These are phyloP conservation scores for Adenanthera pavonina DNA, from an alignment of 306 rosid genomes.

Conservation along the genomic window DNA sequence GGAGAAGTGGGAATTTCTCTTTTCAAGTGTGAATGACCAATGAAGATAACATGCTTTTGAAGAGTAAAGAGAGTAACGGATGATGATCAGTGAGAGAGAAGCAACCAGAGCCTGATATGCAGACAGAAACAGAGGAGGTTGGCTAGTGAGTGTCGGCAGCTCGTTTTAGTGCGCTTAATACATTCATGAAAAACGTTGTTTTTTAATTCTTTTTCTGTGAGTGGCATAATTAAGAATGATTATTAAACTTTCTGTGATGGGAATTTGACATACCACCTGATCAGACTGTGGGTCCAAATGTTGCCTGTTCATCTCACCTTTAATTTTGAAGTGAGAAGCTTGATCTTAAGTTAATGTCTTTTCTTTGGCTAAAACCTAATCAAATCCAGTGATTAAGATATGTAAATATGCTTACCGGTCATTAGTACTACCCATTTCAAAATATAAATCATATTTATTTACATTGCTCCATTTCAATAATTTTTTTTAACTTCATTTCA, in stretches of 20 bases:
- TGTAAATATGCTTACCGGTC: background rate
- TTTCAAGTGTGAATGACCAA: background rate
- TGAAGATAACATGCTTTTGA: conserved; percentile 15
- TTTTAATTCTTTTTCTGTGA: conserved; percentile 10
- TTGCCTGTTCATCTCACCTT: background rate
- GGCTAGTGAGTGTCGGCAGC: conserved; percentile 72
- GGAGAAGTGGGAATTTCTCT: background rate
- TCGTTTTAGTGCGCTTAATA: background rate
- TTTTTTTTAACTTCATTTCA: too few relatives aligned
- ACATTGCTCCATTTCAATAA: too few relatives aligned
- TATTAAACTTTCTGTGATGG: conserved; percentile 1
- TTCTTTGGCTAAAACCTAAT: background rate
- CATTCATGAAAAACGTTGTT: background rate
- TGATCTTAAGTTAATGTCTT: background rate
- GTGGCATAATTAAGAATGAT: conserved; percentile 26
- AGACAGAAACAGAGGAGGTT: conserved; percentile 31
- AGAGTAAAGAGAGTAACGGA: conserved; percentile 33
- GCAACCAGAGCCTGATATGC: background rate
- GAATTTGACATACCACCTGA: conserved; percentile 44
- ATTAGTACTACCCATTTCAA: too few relatives aligned
- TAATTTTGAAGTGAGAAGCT: background rate
- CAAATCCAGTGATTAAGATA: background rate
- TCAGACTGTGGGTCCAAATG: background rate
- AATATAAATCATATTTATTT: too few relatives aligned
- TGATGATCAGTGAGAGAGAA: conserved; percentile 33